Percentiles rank a stretch among this genome's conserved stretches.
Evolutionary conservation across 2,329 filamentous ascomycete genomes (phyloP).

Genomic region (Fusarium sp.): DNA sequence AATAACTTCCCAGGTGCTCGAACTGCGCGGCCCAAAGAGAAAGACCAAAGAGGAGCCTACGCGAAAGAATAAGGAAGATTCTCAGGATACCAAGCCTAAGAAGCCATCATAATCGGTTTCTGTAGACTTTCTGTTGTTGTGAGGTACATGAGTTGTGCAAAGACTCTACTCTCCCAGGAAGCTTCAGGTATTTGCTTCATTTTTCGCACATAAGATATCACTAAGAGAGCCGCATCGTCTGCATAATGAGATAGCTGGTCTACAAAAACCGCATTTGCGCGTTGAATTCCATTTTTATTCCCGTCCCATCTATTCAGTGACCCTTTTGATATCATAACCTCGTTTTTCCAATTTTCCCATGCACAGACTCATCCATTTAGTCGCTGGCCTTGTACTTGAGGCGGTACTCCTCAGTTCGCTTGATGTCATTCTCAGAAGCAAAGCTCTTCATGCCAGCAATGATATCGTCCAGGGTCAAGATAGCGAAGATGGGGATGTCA

Average conservation of each 20-base stretch:
- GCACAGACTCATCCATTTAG: conserved; percentile 46
- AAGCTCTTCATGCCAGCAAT: conserved; percentile 74
- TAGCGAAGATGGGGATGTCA: conserved; percentile 83
- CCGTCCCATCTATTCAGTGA: conserved; percentile 18
- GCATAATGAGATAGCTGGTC: conserved; percentile 42
- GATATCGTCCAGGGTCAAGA: conserved; percentile 87
- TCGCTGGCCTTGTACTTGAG: conserved; percentile 72
- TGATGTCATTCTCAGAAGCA: conserved; percentile 71
- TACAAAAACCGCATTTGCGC: conserved; percentile 26
- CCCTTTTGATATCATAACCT: conserved; percentile 26
- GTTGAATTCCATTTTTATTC: conserved; percentile 5
- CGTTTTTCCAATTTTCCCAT: neutral
- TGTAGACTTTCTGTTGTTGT: conserved; percentile 3
- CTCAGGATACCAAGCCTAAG: conserved; percentile 15
- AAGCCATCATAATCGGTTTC: conserved; percentile 14
- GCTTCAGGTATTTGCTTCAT: conserved; percentile 18
- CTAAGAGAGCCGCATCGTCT: conserved; percentile 16
- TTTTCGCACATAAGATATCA: conserved; percentile 18
- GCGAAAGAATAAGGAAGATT: conserved; percentile 33
- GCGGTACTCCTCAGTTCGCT: conserved; percentile 79
- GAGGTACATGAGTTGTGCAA: neutral
- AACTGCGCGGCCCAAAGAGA: conserved; percentile 41
- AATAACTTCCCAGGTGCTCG: conserved; percentile 38
- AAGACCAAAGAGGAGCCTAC: conserved; percentile 45
- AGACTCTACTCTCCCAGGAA: conserved; percentile 11